Conservation (phyloP, 2,329 filamentous ascomycete species). For the Trichoderma semiorbis region DNA sequence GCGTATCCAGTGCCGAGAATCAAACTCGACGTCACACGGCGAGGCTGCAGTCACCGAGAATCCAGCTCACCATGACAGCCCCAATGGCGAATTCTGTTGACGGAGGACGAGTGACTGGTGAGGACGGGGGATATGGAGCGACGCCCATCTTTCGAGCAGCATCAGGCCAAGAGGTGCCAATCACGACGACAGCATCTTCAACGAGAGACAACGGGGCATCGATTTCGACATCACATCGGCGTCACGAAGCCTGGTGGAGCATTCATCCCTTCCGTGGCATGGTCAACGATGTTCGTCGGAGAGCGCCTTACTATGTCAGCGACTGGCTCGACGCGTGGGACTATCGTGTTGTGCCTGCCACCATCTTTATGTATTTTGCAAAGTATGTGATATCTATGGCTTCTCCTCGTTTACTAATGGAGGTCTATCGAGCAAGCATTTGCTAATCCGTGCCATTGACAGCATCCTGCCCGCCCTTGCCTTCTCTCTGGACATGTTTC, state of each 20-base stretch:
- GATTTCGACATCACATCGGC: background rate
- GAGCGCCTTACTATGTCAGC: conserved; percentile 73
- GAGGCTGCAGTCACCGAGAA: background rate
- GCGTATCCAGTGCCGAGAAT: background rate
- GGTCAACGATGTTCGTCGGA: conserved; percentile 69
- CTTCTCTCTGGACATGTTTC: conserved; percentile 91
- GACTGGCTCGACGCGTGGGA: conserved; percentile 89
- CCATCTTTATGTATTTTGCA: conserved; percentile 92
- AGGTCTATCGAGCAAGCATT: background rate
- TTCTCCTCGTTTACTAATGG: background rate
- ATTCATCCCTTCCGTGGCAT: conserved; percentile 75
- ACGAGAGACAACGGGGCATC: background rate
- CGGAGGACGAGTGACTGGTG: background rate
- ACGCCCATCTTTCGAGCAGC: background rate
- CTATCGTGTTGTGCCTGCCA: conserved; percentile 82
- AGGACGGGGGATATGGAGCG: background rate
- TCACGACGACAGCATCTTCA: background rate
- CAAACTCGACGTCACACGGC: background rate
- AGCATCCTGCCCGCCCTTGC: conserved; percentile 84
- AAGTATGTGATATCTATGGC: conserved; percentile 55
- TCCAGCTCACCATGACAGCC: background rate
- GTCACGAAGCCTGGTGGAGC: conserved; percentile 61
- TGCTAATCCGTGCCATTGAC: conserved; percentile 11
- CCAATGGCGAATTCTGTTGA: background rate
- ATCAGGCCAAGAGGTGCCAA: background rate